Base-by-base conservation (phyloP, 148 eudicot species). In the Talinum fruticosum region DNA sequence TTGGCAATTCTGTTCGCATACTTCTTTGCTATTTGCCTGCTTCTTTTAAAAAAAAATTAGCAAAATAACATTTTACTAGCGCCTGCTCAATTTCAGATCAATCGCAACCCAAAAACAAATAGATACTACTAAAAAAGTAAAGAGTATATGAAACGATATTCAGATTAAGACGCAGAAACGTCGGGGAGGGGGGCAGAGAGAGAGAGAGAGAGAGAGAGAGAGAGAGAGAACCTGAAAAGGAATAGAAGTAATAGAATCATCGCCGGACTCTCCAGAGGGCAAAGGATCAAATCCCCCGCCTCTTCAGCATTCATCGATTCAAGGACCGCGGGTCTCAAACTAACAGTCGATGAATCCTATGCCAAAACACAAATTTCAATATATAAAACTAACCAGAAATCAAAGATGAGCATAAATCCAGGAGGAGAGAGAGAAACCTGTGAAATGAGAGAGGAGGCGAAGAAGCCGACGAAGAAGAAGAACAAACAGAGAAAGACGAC, bases 381-480 rank as follows among this genome's bases (percentile, higher is more conserved):
- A 30, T n/a, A n/a, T n/a, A n/a, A n/a, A n/a, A 73, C 13, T 16
- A 72, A 59, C 15, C 26, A 73, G 8, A 69, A 28, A 26, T 15
- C 6, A 61, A 3, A n/a, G 18, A 73, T 47, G 54, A 37, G 36
- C 6, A 65, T 21, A 47, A 30, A 76, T 7, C 30, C 29, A 21
- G 15, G 70, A 36, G 69, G 61, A 69, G 5, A 12, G 30, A 70
- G 29, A 37, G 33, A 37, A 36, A 85, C 84, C 86, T 90, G 91
- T 78, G 86, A 89, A 75, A 90, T 69, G 77, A 92, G 87, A 54
- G 85, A 66, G n/a, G 89, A 87, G 62, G 81, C 88, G 78, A 91
- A 92, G 80, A 93, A 89, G 19, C 98, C 98, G 80, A 90, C 85
- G 69, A 93, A 79, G 73, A 93, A 90, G 85, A 90, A 89, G 85